A percentile compares a stretch with the other conserved stretches of the same genome.
Conservation (phyloP, 257 asterid genomes). For the Penstemon eatonii region DNA sequence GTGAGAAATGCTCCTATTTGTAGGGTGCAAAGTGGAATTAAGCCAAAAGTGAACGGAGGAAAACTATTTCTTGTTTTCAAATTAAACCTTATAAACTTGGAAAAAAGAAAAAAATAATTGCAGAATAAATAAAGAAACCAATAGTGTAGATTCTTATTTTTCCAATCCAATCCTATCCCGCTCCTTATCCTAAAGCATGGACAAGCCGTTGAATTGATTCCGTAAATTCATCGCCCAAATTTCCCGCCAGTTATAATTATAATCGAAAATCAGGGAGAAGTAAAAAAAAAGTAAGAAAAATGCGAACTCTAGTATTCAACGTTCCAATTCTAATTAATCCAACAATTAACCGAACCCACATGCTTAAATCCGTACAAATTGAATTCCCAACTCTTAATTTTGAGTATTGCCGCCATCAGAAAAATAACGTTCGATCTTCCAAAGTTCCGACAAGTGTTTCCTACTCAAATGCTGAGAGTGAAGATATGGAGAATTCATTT, state of each 20-base stretch:
- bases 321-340: slow-evolving; percentile 20
- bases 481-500: slow-evolving; percentile 33
- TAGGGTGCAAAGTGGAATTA: too few species aligned
- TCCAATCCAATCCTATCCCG: neutral
- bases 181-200: slow-evolving; percentile 20
- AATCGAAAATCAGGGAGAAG: neutral
- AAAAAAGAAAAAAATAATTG: too few species aligned
- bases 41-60: too few species aligned
- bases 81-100: too few species aligned
- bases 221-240: neutral
- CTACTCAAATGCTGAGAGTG: slow-evolving; percentile 35
- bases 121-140: too few species aligned
- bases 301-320: slow-evolving; percentile 30
- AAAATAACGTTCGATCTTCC: slow-evolving; percentile 19
- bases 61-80: too few species aligned
- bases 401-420: slow-evolving; percentile 21
- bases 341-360: neutral
- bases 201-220: neutral
- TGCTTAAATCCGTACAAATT: slow-evolving; percentile 12
- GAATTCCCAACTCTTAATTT: slow-evolving; percentile 8
- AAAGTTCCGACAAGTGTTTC: slow-evolving; percentile 5
- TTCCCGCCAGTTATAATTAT: slow-evolving; percentile 17
- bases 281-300: neutral
- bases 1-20: too few species aligned
- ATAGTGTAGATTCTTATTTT: too few species aligned